Base-by-base conservation (phyloP, 129 eudicot genomes). In the Flaveria robusta region DNA sequence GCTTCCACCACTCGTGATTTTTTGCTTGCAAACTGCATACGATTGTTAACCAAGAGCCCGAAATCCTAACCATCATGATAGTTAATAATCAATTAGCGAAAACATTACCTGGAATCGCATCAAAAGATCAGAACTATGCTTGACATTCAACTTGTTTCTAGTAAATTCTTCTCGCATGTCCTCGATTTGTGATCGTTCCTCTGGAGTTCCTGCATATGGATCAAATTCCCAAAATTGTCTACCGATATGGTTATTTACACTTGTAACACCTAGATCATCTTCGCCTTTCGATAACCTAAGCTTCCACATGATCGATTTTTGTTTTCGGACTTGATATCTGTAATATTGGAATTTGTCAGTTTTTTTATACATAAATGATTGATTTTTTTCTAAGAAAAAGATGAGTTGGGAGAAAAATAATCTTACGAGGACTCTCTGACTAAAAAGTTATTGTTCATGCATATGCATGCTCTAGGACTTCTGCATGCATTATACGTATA, bases 221-320 rank as follows among this genome's bases (percentile, higher is more conserved):
- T 89, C 95, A 19, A 82, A 89, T 72, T 84, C 91, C 95, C 95
- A 89, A 47, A 52, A 79, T 34, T 89, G 91, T 62, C 91, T 74
- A 2, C 95, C 91, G 18, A 86, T 75, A 37, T 84, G 85, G 69
- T 82, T 23, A 56, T 84, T 89, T 14, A 75, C 66, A 55, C 89
- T 86, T 37, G 18, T 66, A 8, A 83, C 73, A 51, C 69, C 8
- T 46, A 77, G 83, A 58, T 83, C 75, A 50, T 77, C 76, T 1
- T 75, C 86, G 0, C 85, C 88, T 86, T 77, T 78, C 14, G 89
- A 86, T 18, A 83, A 11, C 74, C 79, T 77, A 31, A 89, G 84
- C 68, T 76, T 89, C 95, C 95, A 89, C 95, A 89, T 88, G n/a
- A 11, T 54, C 24, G 45, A 42, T 43, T 67, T 82, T 42, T 23